Evolutionary conservation across 2,329 filamentous ascomycete species (phyloP).

Genomic region (Neonectria faginata): DNA sequence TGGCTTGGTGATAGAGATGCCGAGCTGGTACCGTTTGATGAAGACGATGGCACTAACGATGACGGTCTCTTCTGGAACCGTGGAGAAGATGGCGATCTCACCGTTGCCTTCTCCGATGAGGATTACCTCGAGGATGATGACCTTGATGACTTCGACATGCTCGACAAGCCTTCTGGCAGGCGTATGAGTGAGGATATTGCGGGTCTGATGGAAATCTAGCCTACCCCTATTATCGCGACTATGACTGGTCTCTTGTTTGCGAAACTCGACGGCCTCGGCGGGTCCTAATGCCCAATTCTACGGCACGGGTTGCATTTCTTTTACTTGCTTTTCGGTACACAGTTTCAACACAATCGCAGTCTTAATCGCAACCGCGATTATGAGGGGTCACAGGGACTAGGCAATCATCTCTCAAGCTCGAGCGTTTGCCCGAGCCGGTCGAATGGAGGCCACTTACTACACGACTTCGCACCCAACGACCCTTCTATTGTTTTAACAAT

Average conservation of each 20-base stretch:
- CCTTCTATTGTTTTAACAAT: conserved; percentile 29
- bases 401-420: not conserved
- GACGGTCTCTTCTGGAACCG: conserved; percentile 69
- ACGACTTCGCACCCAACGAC: conserved; percentile 20
- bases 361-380: conserved; percentile 26
- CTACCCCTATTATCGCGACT: conserved; percentile 13
- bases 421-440: not conserved
- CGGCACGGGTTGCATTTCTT: conserved; percentile 2
- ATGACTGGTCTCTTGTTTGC: not conserved
- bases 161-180: conserved; percentile 60
- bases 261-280: conserved; percentile 1
- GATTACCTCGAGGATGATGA: conserved; percentile 63
- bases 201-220: conserved; percentile 70
- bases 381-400: not conserved
- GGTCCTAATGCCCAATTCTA: conserved; percentile 16
- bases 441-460: conserved; percentile 24
- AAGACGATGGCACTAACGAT: conserved; percentile 60
- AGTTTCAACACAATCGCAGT: conserved; percentile 37
- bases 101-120: conserved; percentile 63
- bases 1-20: conserved; percentile 82
- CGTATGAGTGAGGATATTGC: conserved; percentile 73
- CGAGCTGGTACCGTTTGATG: conserved; percentile 58
- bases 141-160: conserved; percentile 56
- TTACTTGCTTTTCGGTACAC: conserved; percentile 20
- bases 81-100: conserved; percentile 67